Conservation (phyloP, 345 rosid genomes). For the Acer saccharum region DNA sequence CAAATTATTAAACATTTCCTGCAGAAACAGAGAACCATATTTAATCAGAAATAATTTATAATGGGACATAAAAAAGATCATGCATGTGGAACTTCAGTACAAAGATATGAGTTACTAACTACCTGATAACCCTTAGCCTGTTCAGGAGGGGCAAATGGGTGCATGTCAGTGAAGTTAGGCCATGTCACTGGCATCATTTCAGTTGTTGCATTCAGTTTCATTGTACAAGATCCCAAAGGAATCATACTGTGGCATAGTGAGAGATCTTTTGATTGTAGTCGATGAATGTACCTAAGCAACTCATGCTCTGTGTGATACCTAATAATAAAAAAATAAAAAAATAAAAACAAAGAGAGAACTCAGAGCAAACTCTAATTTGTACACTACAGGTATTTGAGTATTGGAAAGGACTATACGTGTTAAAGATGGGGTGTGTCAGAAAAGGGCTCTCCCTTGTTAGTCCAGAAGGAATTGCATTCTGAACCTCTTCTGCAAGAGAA, state of each 20-base stretch:
- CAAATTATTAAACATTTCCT: slow-evolving; percentile 95
- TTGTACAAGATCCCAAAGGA: slow-evolving; percentile 97
- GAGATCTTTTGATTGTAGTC: slow-evolving; percentile 85
- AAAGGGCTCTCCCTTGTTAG: slow-evolving; percentile 74
- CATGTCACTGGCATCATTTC: slow-evolving; percentile 99
- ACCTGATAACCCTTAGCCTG: slow-evolving; percentile 96
- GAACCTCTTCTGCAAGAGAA: slow-evolving; percentile 87
- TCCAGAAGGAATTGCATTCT: slow-evolving; percentile 66
- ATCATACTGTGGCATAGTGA: slow-evolving; percentile 99
- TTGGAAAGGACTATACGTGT: slow-evolving; percentile 53
- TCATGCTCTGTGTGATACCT: slow-evolving; percentile 98
- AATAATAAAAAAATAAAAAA: slow-evolving; percentile 13
- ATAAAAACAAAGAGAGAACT: slow-evolving; percentile 16
- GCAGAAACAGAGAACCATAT: slow-evolving; percentile 22
- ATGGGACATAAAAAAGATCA: not conserved
- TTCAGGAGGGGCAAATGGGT: slow-evolving; percentile 85
- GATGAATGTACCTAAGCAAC: slow-evolving; percentile 80
- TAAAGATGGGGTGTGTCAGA: slow-evolving; percentile 82
- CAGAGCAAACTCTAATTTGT: slow-evolving; percentile 17
- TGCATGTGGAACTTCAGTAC: slow-evolving; percentile 5
- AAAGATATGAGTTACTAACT: slow-evolving; percentile 14
- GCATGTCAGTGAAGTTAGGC: slow-evolving; percentile 85
- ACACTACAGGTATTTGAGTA: slow-evolving; percentile 20
- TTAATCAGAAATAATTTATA: slow-evolving; percentile 23
- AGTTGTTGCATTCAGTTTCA: slow-evolving; percentile 95